Base-by-base conservation (phyloP, 2,329 filamentous ascomycete species). In the Cladosporium austrohemisphaericum region DNA sequence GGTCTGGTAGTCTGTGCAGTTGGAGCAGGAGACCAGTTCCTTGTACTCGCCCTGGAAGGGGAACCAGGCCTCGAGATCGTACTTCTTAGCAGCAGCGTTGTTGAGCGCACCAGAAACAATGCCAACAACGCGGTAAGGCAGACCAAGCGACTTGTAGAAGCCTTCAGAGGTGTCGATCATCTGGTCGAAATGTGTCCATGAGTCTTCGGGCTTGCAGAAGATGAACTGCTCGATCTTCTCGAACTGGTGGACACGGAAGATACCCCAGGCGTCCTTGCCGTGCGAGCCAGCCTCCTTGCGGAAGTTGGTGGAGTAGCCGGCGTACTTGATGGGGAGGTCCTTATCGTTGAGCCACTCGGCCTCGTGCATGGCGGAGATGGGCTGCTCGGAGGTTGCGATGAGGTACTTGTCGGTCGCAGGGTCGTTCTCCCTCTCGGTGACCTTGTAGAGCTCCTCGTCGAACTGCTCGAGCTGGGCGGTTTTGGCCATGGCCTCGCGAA, bases 221-320 rank as follows among this genome's bases (percentile, higher is more conserved):
- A 88, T 73, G 65, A 89, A 92, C 72, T 90, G 87, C 65, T 91
- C 86, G 46, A 88, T 80, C 80, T 94, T 96, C 70, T 97, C 92
- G 64, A 97, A 98, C 69, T 98, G 92, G 69, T 98, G 93, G 22
- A 97, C 91, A 57, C 93, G 85, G 80, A 96, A 98, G 54, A 97
- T 89, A 50, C 93, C 93, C 93, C 93, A 98, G 1, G 92, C 92
- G 68, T 98, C 90, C 66, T 89, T 86, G 23, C 90, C 86, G 65
- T 93, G 92, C 16, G 88, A 84, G 47, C 93, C 93, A 32, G 93
- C 93, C 69, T 98, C 93, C 72, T 94, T 91, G 60, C 93, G 81
- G 76, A 95, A 98, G 71, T 91, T 96, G 23, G 92, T 95, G 60
- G 85, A 91, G 75, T 92, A 96, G 6, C 93, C 93, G 35, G 89